Base-by-base conservation (phyloP, 176 grass and related monocot species). In the Cocos nucifera region DNA sequence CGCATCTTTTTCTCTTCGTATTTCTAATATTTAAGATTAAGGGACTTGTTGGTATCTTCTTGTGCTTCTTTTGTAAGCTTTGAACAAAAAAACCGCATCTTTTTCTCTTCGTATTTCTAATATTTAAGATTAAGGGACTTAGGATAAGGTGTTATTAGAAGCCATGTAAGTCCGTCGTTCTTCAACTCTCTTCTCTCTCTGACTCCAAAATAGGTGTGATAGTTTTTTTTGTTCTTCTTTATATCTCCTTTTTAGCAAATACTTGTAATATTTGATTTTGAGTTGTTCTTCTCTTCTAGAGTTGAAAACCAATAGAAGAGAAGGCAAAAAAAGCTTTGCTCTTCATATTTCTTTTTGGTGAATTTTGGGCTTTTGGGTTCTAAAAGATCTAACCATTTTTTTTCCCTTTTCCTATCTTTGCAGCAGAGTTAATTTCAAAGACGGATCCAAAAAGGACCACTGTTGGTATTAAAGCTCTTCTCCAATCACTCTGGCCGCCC, bases 401-500 rank as follows among this genome's bases (percentile, higher is more conserved):
- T 73, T 22, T 9, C 1, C 2, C 35, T 44, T 44, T 44, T 44
- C 35, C 5, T 39, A 16, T 55, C 22, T 17, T 22, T 56, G 30
- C 49, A 39, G 6, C 2, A 63, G 51, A 10, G 27, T 6, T 63
- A 56, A 52, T 50, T 56, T 26, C 44, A 76, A 78, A 73, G 76
- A 89, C 76, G 82, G 70, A 70, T 83, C 53, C 44, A 4, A 18
- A 27, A 24, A 67, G 61, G 74, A 27, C 76, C 68, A 51, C 35
- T 57, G 70, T 18, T 32, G 52, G 68, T 30, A 82, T 25, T 50
- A 56, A 4, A 49, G 52, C 32, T 62, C 56, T 65, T 65, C 22
- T 67, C 61, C 56, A 8, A 78, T 80, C 82, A 89, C 76, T 84
- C 83, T 77, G 77, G 86, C 69, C 76, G 69, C 83, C 84, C 53